Percentiles rank a stretch among this genome's conserved stretches.
Conservation (phyloP, 2,329 filamentous ascomycete genomes). For the Escovopsis sp. region DNA sequence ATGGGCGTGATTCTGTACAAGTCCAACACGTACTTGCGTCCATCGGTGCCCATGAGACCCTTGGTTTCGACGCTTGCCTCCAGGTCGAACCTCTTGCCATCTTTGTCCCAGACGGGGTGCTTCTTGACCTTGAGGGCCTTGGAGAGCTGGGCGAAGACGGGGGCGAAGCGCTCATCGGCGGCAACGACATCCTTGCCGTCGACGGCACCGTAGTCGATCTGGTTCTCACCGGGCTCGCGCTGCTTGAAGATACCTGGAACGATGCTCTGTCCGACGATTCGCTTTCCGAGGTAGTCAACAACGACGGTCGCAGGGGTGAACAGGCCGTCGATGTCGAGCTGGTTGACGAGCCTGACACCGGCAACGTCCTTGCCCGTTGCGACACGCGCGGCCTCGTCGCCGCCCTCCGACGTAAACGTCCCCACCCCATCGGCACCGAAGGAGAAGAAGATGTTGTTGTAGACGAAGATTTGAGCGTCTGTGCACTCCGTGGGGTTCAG, state of each 20-base stretch:
- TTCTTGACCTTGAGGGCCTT: slow-evolving; percentile 84
- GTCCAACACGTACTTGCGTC: slow-evolving; percentile 93
- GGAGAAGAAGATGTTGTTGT: slow-evolving; percentile 99
- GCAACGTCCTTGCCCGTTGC: slow-evolving; percentile 94
- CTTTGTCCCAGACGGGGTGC: slow-evolving; percentile 97
- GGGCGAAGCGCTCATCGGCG: slow-evolving; percentile 70
- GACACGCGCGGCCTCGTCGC: slow-evolving; percentile 88
- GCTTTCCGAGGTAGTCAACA: slow-evolving; percentile 92
- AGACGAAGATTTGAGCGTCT: slow-evolving; percentile 96
- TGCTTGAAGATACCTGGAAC: slow-evolving; percentile 99
- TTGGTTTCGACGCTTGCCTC: slow-evolving; percentile 97
- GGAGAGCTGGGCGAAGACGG: slow-evolving; percentile 79
- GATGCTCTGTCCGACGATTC: slow-evolving; percentile 93
- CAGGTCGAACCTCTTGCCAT: slow-evolving; percentile 74
- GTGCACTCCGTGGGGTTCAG: slow-evolving; percentile 85
- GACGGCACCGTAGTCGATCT: slow-evolving; percentile 96
- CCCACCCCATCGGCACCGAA: slow-evolving; percentile 95
- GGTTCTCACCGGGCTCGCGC: slow-evolving; percentile 90
- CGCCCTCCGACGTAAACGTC: slow-evolving; percentile 91
- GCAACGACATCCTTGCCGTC: slow-evolving; percentile 94
- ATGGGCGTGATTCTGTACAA: slow-evolving; percentile 88
- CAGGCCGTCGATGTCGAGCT: slow-evolving; percentile 85
- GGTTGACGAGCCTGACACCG: slow-evolving; percentile 89
- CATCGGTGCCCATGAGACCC: slow-evolving; percentile 90
- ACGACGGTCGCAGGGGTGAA: slow-evolving; percentile 95